phyloP scores from a whole-genome alignment of 1,139 yeast species.

The Saccharomyces hybrid region DNA sequence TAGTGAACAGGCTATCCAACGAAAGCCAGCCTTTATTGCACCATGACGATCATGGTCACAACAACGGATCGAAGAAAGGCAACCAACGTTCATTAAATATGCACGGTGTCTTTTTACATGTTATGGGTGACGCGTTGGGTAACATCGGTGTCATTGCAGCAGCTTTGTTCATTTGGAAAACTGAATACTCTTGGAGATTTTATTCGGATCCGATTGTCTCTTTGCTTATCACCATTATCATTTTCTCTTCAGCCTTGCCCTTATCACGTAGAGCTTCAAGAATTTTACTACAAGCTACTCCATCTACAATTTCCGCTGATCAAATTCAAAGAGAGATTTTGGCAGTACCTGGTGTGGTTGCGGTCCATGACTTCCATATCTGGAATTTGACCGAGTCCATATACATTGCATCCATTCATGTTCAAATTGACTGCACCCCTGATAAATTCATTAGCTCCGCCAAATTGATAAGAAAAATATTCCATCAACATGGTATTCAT shows the following conservation, averaged over 20 bases:
- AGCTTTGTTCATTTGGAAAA: slow-evolving; percentile 89
- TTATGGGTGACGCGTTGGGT: slow-evolving; percentile 92
- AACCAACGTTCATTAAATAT: slow-evolving; percentile 69
- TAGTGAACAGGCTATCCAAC: slow-evolving; percentile 17
- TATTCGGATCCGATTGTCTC: slow-evolving; percentile 85
- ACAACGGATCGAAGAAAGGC: slow-evolving; percentile 8
- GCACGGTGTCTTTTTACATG: slow-evolving; percentile 96
- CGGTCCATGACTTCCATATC: slow-evolving; percentile 90
- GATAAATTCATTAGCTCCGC: slow-evolving; percentile 65
- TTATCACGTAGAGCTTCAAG: slow-evolving; percentile 80
- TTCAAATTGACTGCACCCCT: slow-evolving; percentile 60
- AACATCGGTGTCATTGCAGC: slow-evolving; percentile 87
- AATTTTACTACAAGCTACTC: slow-evolving; percentile 88
- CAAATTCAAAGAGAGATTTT: slow-evolving; percentile 62
- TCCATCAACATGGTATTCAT: slow-evolving; percentile 80
- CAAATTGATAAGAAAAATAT: slow-evolving; percentile 63
- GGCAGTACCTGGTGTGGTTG: slow-evolving; percentile 62
- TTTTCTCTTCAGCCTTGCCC: slow-evolving; percentile 87
- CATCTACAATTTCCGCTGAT: slow-evolving; percentile 69
- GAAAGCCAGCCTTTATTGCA: slow-evolving; percentile 33
- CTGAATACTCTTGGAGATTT: slow-evolving; percentile 79
- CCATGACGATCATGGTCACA: slow-evolving; percentile 23
- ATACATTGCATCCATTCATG: slow-evolving; percentile 82
- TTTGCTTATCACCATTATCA: slow-evolving; percentile 73
- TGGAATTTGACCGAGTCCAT: slow-evolving; percentile 92